These are phyloP conservation scores for Ceratocystis variospora DNA, from an alignment of 2,329 filamentous ascomycete genomes.

Conservation along the genomic window DNA sequence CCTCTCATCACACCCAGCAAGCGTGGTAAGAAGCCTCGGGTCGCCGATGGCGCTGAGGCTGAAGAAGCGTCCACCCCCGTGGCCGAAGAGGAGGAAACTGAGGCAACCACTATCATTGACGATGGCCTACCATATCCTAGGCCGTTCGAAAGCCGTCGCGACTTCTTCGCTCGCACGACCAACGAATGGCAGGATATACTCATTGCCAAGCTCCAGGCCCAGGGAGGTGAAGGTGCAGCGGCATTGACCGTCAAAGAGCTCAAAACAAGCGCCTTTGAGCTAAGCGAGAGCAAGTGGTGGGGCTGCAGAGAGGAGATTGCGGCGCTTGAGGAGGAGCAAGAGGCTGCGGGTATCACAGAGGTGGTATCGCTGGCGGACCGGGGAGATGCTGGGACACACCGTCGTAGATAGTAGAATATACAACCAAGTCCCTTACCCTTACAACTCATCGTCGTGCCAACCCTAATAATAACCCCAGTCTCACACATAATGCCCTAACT, in stretches of 20 bases:
- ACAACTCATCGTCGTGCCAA: too few species aligned
- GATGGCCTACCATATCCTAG: constrained; percentile 65
- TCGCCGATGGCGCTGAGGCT: constrained; percentile 33
- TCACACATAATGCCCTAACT: neutral
- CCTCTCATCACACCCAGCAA: constrained; percentile 39
- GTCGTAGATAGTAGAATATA: constrained; percentile 20
- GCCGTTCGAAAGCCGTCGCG: constrained; percentile 78
- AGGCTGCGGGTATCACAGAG: constrained; percentile 86
- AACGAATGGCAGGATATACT: constrained; percentile 83
- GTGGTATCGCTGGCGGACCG: constrained; percentile 76
- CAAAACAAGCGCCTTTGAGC: constrained; percentile 76
- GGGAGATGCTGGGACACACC: constrained; percentile 36
- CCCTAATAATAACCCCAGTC: neutral
- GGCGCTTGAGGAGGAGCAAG: constrained; percentile 86
- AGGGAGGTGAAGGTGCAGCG: constrained; percentile 47
- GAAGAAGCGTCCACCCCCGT: constrained; percentile 25
- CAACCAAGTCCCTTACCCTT: too few species aligned
- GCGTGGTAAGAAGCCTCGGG: constrained; percentile 39
- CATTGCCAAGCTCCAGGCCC: constrained; percentile 59
- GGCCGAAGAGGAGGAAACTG: constrained; percentile 35
- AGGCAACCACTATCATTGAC: constrained; percentile 40
- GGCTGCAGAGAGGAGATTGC: constrained; percentile 90
- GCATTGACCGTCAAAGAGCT: constrained; percentile 75
- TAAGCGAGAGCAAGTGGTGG: constrained; percentile 97
- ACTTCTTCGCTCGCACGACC: constrained; percentile 82